Evolutionary conservation across 257 asterid species (phyloP).

Genomic region (Ajuga chamaepitys): DNA sequence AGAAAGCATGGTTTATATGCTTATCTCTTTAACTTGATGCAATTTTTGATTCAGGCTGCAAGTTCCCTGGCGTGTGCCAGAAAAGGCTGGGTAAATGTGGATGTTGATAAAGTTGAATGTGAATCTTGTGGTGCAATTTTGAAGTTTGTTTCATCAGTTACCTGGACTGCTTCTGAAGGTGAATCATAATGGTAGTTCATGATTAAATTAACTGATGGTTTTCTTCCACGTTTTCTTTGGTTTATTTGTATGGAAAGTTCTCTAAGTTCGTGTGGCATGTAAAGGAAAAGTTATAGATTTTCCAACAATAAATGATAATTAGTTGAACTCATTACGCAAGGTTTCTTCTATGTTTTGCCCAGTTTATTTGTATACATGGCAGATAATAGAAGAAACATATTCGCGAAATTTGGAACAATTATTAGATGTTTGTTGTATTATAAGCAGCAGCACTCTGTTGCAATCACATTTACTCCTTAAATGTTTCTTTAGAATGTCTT

Average conservation of each 20-base stretch:
- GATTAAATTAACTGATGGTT: conserved; percentile 8
- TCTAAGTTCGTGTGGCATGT: neutral
- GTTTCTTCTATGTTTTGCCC: conserved; percentile 5
- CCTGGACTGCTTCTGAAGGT: conserved; percentile 85
- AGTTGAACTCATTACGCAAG: neutral
- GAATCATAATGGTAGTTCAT: conserved; percentile 24
- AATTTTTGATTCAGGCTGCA: conserved; percentile 56
- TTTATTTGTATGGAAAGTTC: conserved; percentile 5
- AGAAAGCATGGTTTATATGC: neutral
- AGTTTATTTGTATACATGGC: neutral
- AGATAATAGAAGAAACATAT: neutral
- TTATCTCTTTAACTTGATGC: conserved; percentile 16
- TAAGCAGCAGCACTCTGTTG: neutral
- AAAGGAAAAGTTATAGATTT: neutral
- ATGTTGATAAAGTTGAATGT: conserved; percentile 77
- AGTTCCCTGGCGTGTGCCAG: conserved; percentile 91
- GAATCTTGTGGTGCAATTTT: conserved; percentile 86
- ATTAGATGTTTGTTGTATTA: neutral
- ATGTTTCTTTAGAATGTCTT: neutral
- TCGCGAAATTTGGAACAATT: neutral
- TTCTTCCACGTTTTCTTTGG: conserved; percentile 9
- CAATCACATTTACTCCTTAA: neutral
- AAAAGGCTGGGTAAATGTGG: conserved; percentile 98
- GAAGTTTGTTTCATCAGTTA: conserved; percentile 52
- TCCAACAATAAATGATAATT: neutral